Percentiles rank a stretch among this genome's conserved stretches.
Evolutionary conservation across 306 rosid species (phyloP).

Genomic region (Morella rubra): DNA sequence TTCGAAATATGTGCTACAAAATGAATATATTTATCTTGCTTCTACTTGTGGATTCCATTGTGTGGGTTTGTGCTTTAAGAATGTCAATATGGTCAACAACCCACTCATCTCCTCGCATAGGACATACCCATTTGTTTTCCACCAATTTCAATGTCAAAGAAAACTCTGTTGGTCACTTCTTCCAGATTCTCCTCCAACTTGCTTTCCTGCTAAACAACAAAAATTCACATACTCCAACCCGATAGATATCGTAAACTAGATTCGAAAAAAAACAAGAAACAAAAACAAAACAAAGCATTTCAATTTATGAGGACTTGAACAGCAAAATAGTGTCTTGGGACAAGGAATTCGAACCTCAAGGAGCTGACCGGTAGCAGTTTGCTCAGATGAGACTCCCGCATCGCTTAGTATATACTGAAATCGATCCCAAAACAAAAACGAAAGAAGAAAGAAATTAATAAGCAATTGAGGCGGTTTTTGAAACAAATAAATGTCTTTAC

Average conservation of each 20-base stretch:
- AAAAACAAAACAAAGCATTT: background rate
- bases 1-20: too few relatives aligned
- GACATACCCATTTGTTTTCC: conserved; percentile 49
- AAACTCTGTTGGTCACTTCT: conserved; percentile 51
- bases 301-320: background rate
- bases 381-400: conserved; percentile 13
- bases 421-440: background rate
- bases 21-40: too few relatives aligned
- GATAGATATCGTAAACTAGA: background rate
- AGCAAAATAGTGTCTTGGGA: background rate
- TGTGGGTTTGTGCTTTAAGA: too few relatives aligned
- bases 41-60: too few relatives aligned
- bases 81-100: background rate
- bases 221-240: background rate
- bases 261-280: background rate
- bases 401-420: conserved; percentile 34
- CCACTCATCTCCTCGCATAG: background rate
- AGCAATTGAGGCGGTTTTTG: background rate
- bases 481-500: background rate
- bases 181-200: conserved; percentile 37
- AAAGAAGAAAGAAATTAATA: background rate
- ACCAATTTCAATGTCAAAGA: conserved; percentile 44
- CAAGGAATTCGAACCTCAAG: conserved; percentile 17
- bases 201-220: conserved; percentile 15
- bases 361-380: conserved; percentile 13